Evolutionary conservation across 202 grass and related monocot genomes (phyloP).

Genomic region (Saccharum hybrid): DNA sequence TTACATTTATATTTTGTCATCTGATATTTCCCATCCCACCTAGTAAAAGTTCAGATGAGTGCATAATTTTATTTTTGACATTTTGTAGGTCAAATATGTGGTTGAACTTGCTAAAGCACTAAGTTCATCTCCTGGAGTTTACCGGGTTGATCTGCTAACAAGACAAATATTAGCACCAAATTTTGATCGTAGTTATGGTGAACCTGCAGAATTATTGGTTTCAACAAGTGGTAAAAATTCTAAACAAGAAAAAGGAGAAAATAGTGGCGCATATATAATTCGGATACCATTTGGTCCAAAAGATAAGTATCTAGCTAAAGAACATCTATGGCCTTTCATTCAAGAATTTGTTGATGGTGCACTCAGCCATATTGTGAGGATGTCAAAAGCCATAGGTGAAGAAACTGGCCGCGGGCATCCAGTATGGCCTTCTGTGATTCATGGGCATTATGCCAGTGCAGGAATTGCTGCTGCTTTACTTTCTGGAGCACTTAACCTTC

Average conservation of each 20-base stretch:
- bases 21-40: constrained; percentile 1
- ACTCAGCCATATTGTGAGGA: constrained; percentile 11
- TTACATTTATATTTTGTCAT: not conserved
- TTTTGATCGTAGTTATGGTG: constrained; percentile 4
- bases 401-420: not conserved
- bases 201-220: not conserved
- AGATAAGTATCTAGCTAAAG: constrained; percentile 7
- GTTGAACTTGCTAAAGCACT: not conserved
- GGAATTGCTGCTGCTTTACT: not conserved
- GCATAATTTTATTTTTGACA: not conserved
- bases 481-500: not conserved
- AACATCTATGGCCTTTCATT: constrained; percentile 8
- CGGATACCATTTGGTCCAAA: not conserved
- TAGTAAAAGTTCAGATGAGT: not conserved
- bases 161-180: constrained; percentile 4
- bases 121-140: constrained; percentile 1
- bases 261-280: not conserved
- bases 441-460: constrained; percentile 10
- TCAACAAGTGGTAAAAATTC: not conserved
- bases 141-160: constrained; percentile 7
- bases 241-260: constrained; percentile 6
- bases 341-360: constrained; percentile 11
- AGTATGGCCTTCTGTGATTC: constrained; percentile 2
- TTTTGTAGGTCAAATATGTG: constrained; percentile 9
- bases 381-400: constrained; percentile 11